Conservation (phyloP, 202 grass and related monocot genomes). For the Panicum virgatum region DNA sequence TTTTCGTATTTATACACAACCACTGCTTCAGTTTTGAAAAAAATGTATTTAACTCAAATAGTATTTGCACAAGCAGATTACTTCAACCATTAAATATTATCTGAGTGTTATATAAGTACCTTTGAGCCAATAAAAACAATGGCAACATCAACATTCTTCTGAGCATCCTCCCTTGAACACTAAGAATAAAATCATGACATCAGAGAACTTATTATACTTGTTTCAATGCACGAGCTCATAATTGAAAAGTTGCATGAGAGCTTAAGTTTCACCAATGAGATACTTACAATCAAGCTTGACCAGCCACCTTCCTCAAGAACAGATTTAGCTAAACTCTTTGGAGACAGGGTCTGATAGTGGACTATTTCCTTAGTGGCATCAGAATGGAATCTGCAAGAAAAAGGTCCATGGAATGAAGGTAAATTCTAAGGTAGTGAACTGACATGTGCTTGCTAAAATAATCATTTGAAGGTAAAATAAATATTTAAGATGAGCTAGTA, state of each 20-base stretch:
- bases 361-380: conserved; percentile 64
- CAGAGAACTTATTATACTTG: not conserved
- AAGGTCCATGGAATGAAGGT: conserved; percentile 31
- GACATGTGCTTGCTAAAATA: not conserved
- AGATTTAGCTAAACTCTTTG: conserved; percentile 65
- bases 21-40: not conserved
- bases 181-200: conserved; percentile 41
- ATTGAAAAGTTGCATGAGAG: conserved; percentile 14
- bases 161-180: conserved; percentile 60
- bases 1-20: not conserved
- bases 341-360: conserved; percentile 75
- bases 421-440: conserved; percentile 17
- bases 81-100: not conserved
- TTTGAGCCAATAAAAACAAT: conserved; percentile 86
- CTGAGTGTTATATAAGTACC: conserved; percentile 48
- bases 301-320: conserved; percentile 91
- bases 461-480: not conserved
- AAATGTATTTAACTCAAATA: not conserved
- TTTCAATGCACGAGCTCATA: not conserved
- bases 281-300: conserved; percentile 87
- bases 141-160: conserved; percentile 72
- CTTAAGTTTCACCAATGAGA: conserved; percentile 23
- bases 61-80: not conserved
- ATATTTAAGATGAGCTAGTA: not conserved
- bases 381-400: conserved; percentile 56